These are phyloP conservation scores for Tetrapisispora fleetii DNA, from an alignment of 805 yeast species.

Conservation along the genomic window DNA sequence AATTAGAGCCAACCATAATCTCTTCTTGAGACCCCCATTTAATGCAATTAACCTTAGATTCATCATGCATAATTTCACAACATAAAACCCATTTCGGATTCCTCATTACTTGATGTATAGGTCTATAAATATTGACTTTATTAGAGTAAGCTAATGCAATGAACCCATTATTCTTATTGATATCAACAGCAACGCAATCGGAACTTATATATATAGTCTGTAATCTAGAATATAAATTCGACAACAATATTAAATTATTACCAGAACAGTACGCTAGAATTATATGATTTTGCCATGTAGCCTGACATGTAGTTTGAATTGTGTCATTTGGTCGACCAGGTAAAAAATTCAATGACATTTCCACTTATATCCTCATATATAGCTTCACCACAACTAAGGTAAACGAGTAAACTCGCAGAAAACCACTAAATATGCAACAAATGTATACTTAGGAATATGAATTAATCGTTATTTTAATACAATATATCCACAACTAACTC, in stretches of 20 bases:
- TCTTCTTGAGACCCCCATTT: conserved; percentile 52
- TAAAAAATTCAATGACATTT: conserved; percentile 56
- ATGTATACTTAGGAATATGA: too few relatives aligned
- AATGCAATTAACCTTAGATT: conserved; percentile 33
- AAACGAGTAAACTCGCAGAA: too few relatives aligned
- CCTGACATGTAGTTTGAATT: conserved; percentile 46
- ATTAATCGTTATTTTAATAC: too few relatives aligned
- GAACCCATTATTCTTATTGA: conserved; percentile 51
- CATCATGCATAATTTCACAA: conserved; percentile 24
- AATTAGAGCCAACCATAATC: conserved; percentile 49
- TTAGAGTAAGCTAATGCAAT: conserved; percentile 45
- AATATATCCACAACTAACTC: neutral
- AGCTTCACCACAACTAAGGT: too few relatives aligned
- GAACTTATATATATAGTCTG: conserved; percentile 68
- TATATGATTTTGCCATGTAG: conserved; percentile 55
- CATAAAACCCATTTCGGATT: conserved; percentile 39
- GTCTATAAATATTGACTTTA: conserved; percentile 42
- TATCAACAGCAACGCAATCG: conserved; percentile 58
- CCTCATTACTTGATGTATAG: conserved; percentile 39
- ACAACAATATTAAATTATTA: conserved; percentile 63
- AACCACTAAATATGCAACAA: neutral
- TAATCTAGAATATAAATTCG: conserved; percentile 42
- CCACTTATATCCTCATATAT: neutral
- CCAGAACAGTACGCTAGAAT: conserved; percentile 78
- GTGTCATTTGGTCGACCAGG: conserved; percentile 77